phyloP scores from a whole-genome alignment of 1,284 basidiomycete species.

The Ustilago trichophora region DNA sequence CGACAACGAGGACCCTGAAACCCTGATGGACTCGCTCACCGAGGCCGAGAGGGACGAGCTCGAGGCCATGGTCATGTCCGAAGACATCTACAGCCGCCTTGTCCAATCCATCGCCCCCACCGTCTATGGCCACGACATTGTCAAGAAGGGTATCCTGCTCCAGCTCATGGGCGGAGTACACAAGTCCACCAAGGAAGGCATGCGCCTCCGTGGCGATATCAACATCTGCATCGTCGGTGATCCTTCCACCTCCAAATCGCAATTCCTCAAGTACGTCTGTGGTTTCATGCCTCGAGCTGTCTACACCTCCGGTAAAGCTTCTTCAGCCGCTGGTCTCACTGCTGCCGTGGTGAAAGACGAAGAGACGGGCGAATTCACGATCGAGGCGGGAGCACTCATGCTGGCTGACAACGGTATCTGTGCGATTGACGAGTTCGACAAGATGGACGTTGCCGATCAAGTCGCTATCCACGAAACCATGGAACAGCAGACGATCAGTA shows the following conservation, averaged over 20 bases:
- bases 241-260: slow-evolving; percentile 95
- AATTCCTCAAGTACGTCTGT: slow-evolving; percentile 99
- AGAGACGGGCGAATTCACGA: slow-evolving; percentile 98
- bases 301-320: slow-evolving; percentile 98
- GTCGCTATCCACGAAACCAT: slow-evolving; percentile 99
- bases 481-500: slow-evolving; percentile 99
- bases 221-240: slow-evolving; percentile 99
- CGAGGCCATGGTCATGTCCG: slow-evolving; percentile 87
- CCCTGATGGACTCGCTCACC: slow-evolving; percentile 87
- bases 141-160: slow-evolving; percentile 93
- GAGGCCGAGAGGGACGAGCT: slow-evolving; percentile 95
- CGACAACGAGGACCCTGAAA: slow-evolving; percentile 79
- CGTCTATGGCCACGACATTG: slow-evolving; percentile 76
- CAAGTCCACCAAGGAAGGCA: slow-evolving; percentile 94
- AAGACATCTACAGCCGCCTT: slow-evolving; percentile 91
- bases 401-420: slow-evolving; percentile 99
- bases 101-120: slow-evolving; percentile 97
- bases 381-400: slow-evolving; percentile 95
- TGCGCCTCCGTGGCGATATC: slow-evolving; percentile 95
- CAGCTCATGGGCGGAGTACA: slow-evolving; percentile 99
- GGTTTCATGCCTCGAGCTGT: slow-evolving; percentile 98
- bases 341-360: slow-evolving; percentile 98
- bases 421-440: slow-evolving; percentile 99
- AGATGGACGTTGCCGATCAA: slow-evolving; percentile 98
- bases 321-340: slow-evolving; percentile 96